Conservation (phyloP, 2,329 filamentous ascomycete species). For the Colletotrichum filicis region DNA sequence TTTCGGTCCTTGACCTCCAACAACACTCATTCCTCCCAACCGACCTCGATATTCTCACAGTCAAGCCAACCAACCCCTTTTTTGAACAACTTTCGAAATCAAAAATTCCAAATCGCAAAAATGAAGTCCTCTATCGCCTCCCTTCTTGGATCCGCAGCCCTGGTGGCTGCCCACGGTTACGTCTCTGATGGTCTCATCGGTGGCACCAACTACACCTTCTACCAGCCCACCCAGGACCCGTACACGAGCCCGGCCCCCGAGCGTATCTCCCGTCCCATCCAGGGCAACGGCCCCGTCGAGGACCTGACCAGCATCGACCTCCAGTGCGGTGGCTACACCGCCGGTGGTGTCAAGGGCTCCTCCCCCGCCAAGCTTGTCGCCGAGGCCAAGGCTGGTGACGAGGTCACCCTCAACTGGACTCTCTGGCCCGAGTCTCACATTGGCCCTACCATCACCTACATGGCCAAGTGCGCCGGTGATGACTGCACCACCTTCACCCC, state of each 20-base stretch:
- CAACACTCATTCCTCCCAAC: slow-evolving; percentile 18
- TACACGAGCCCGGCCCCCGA: slow-evolving; percentile 53
- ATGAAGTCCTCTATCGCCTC: slow-evolving; percentile 39
- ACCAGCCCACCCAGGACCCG: slow-evolving; percentile 54
- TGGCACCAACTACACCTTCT: slow-evolving; percentile 46
- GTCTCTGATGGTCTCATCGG: slow-evolving; percentile 57
- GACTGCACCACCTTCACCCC: slow-evolving; percentile 63
- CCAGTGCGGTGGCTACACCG: slow-evolving; percentile 65
- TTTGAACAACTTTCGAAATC: background rate
- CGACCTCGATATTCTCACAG: slow-evolving; percentile 29
- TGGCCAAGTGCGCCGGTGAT: slow-evolving; percentile 66
- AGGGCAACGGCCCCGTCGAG: slow-evolving; percentile 68
- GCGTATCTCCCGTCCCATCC: slow-evolving; percentile 66
- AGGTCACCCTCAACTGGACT: slow-evolving; percentile 66
- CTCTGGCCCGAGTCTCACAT: slow-evolving; percentile 60
- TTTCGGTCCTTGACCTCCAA: slow-evolving; percentile 31
- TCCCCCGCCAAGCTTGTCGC: slow-evolving; percentile 65
- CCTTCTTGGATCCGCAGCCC: slow-evolving; percentile 46
- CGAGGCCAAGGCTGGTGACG: slow-evolving; percentile 62
- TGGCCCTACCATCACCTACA: slow-evolving; percentile 68
- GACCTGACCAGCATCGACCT: slow-evolving; percentile 64
- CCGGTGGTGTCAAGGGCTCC: slow-evolving; percentile 59
- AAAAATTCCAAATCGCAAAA: slow-evolving; percentile 20
- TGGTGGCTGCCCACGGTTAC: slow-evolving; percentile 60
- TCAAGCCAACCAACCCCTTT: slow-evolving; percentile 17